Evolutionary conservation across 2,329 filamentous ascomycete species (phyloP), one percentile per base, ranked within the genome.

Genomic region (Diplodia sapinea): DNA sequence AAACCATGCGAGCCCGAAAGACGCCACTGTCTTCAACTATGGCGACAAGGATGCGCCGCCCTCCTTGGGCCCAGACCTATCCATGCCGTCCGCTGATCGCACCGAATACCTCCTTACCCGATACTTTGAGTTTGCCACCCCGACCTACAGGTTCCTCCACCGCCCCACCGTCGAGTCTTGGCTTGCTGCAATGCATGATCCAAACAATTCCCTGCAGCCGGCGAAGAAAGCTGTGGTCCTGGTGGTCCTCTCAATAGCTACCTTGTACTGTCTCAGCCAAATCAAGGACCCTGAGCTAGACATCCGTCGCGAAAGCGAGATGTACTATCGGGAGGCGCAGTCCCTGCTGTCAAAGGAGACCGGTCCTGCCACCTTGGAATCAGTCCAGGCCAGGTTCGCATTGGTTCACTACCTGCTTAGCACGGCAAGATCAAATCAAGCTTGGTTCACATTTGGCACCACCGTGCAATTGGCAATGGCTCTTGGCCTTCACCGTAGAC

Each of bases 41-140:
- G 65, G 65, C 4, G 65, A 67, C 33, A 67, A 67, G 13, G 36
- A 51, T 15, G 40, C 47, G 4, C 65, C 65, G 31, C 17, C 43
- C 4, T n/a, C 59, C 36, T 38, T 47, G n/a, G 59, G 43, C 29
- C 47, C 59, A 6, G 43, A 13, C 11, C 47, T 63, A 2, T 50
- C 59, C 4, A 12, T 66, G 13, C 64, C 64, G 17, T 51, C 65
- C 7, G 29, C 43, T 9, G 17, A 17, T 3, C 65, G 54, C 20
- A 56, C 65, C 40, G 65, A 67, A 20, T 67, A 67, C 26, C 72
- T 87, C 2, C 75, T 88, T 4, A 78, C 80, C 8, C 77, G 86
- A 7, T 88, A 88, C 65, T 88, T 88, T 69, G 86, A 88, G 56
- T 86, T 85, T 67, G 86, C 85, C 7, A 85, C 87, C 23, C 85